Conservation (phyloP, 768 basidiomycete genomes). For the Stropharia rugosoannulata region DNA sequence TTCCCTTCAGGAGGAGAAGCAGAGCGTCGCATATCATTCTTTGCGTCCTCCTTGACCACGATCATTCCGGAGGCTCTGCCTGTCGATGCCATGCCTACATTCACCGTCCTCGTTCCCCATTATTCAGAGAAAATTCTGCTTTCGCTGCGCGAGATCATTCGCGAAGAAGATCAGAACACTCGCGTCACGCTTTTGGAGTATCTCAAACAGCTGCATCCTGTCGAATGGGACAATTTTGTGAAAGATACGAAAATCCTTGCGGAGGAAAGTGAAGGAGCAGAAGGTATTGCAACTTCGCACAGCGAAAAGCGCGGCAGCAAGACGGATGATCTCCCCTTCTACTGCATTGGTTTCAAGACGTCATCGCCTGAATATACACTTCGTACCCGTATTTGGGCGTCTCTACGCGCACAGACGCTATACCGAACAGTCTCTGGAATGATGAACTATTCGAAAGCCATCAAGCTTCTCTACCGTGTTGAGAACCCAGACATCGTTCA, state of each 20-base stretch:
- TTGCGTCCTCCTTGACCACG: slow-evolving; percentile 95
- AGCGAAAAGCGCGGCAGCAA: slow-evolving; percentile 76
- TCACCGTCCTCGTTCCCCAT: slow-evolving; percentile 98
- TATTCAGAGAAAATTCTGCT: slow-evolving; percentile 99
- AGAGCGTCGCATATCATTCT: slow-evolving; percentile 97
- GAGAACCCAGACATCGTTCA: slow-evolving; percentile 99
- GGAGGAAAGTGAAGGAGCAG: slow-evolving; percentile 72
- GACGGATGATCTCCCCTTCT: slow-evolving; percentile 95
- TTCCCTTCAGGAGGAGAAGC: slow-evolving; percentile 96
- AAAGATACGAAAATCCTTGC: slow-evolving; percentile 99
- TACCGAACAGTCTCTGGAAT: slow-evolving; percentile 99
- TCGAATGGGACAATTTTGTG: slow-evolving; percentile 99
- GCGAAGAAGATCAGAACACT: slow-evolving; percentile 95
- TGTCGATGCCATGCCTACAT: slow-evolving; percentile 98
- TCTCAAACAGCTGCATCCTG: slow-evolving; percentile 95
- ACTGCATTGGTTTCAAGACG: slow-evolving; percentile 99
- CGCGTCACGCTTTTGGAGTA: slow-evolving; percentile 98
- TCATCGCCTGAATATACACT: slow-evolving; percentile 98
- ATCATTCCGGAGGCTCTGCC: slow-evolving; percentile 93
- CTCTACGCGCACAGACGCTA: slow-evolving; percentile 94
- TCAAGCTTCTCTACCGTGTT: slow-evolving; percentile 97
- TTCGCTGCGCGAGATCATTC: slow-evolving; percentile 95
- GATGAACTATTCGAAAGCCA: slow-evolving; percentile 99
- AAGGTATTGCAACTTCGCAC: slow-evolving; percentile 48
- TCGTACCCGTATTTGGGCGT: slow-evolving; percentile 99